These are phyloP conservation scores for Vitis hybrid DNA, from an alignment of 177 flowering plant genomes.

Conservation along the genomic window DNA sequence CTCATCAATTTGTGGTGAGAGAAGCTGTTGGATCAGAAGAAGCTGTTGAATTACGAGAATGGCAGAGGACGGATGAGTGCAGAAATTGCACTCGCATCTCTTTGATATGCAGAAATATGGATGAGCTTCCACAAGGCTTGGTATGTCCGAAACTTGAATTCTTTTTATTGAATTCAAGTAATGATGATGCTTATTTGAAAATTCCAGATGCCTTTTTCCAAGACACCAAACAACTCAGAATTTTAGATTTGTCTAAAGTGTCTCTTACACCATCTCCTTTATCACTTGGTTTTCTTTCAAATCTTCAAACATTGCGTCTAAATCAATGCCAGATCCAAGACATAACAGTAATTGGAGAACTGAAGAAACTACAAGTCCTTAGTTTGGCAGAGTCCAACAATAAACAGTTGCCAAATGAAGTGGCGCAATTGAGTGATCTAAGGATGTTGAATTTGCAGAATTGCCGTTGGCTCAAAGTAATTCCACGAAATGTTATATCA, in stretches of 20 bases:
- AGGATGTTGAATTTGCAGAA: conserved; percentile 4
- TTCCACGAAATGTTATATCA: conserved; percentile 14
- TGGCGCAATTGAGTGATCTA: conserved; percentile 7
- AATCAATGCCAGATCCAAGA: background rate
- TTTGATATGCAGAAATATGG: background rate
- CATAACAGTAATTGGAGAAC: conserved; percentile 7
- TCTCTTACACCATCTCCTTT: conserved; percentile 6
- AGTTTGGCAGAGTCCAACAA: background rate
- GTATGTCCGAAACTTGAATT: conserved; percentile 15
- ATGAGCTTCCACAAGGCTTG: conserved; percentile 7
- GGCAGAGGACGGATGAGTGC: background rate
- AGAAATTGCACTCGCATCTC: background rate
- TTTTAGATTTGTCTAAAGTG: conserved; percentile 2
- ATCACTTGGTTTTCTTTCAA: conserved; percentile 1
- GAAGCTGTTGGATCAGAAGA: background rate
- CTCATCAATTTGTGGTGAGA: background rate
- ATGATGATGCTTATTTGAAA: background rate
- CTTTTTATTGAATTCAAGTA: background rate
- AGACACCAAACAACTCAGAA: background rate
- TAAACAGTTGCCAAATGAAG: conserved; percentile 5
- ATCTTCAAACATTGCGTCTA: conserved; percentile 18
- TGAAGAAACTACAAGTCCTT: conserved; percentile 17
- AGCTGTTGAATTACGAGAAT: background rate
- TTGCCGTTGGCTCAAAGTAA: background rate
- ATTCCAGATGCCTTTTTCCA: conserved; percentile 15